Base-by-base conservation (phyloP, 148 eudicot genomes). In the Fagopyrum tataricum region DNA sequence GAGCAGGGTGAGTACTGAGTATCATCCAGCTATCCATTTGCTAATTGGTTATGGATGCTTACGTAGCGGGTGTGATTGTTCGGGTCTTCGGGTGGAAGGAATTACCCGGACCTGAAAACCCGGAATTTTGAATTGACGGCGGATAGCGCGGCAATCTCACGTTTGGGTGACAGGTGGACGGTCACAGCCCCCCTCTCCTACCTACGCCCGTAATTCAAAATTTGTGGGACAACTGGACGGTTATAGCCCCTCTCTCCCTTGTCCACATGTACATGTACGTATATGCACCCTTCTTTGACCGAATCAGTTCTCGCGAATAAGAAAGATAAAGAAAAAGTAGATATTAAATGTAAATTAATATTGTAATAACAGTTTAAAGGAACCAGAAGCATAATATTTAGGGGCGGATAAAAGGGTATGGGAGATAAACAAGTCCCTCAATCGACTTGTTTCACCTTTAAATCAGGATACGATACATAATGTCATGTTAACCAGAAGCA, bases 81-180 rank as follows among this genome's bases (percentile, higher is more conserved):
- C 26, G 61, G n/a, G 20, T 55, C 7, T 55, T 62, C 68, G 43
- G 68, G 68, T 62, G 14, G 5, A 4, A 62, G 67, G 37, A 1
- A 37, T 31, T 31, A 37, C 68, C 68, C 20, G 43, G 4, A 4
- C 43, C 18, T n/a, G 43, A 2, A 37, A 62, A 37, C 13, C 18
- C 3, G 68, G 68, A 8, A 31, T 62, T 62, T 62, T 37, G 43
- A 62, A 62, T 62, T 62, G 68, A 62, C 68, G 68, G 43, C 43
- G 67, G 10, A 6, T 53, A 53, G 43, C 43, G 62, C 62, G 62
- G 62, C 62, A 56, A 62, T 8, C 13, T 12, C 49, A 8, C 10
- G 8, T 46, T 46, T 46, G 49, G 49, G 49, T 31, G 49, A 46
- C 49, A 46, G 49, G 12, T 46, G 49, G 49, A 46, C 49, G 49